These are phyloP conservation scores for Ambrosia artemisiifolia DNA, from an alignment of 129 eudicot genomes.

Conservation along the genomic window DNA sequence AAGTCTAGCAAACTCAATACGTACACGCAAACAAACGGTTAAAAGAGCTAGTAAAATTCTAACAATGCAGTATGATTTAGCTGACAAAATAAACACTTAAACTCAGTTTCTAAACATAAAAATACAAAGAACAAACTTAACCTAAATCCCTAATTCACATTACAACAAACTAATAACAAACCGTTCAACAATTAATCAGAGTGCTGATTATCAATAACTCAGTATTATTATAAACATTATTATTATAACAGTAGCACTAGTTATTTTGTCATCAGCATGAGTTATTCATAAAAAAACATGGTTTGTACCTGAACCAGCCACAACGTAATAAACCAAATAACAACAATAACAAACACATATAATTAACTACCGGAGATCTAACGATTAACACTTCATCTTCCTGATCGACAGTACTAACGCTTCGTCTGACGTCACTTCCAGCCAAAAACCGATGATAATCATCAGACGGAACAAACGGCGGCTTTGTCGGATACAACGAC, in stretches of 20 bases:
- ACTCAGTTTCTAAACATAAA: not conserved
- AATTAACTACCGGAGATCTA: conserved; percentile 72
- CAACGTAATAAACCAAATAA: not conserved
- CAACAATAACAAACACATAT: not conserved
- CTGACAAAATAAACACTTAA: not conserved
- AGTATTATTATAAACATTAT: no score
- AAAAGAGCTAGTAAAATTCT: not conserved
- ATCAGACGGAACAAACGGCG: conserved; percentile 62
- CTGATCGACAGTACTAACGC: conserved; percentile 40
- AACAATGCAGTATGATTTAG: conserved; percentile 2
- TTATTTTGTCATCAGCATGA: no score
- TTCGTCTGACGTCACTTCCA: conserved; percentile 29
- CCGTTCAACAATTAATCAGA: not conserved
- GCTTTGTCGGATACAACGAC: conserved; percentile 61
- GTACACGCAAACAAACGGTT: not conserved
- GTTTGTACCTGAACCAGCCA: no score
- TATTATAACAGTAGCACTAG: no score
- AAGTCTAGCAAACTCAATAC: not conserved
- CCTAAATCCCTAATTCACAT: conserved; percentile 10
- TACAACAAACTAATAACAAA: not conserved
- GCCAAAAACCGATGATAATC: conserved; percentile 76
- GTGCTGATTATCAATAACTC: no score
- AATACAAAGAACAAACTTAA: not conserved
- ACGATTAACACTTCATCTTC: conserved; percentile 59
- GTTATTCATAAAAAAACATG: no score